Evolutionary conservation across 1,139 yeast genomes (phyloP).

Genomic region (Maudiozyma humilis): DNA sequence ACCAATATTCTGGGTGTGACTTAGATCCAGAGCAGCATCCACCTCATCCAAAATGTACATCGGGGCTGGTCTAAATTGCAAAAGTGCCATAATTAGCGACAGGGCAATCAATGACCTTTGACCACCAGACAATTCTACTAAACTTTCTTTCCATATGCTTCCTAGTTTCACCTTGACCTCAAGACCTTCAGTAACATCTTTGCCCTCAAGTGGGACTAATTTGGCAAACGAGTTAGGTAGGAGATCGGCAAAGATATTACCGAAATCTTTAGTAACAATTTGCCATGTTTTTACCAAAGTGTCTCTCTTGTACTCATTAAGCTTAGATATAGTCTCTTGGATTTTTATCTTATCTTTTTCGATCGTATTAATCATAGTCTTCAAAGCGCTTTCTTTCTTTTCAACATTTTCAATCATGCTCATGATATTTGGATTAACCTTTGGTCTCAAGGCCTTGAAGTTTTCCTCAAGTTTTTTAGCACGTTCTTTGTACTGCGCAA

Average conservation of each 20-base stretch:
- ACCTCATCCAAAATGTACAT: constrained; percentile 96
- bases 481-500: constrained; percentile 54
- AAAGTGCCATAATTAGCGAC: constrained; percentile 78
- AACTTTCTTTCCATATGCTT: constrained; percentile 89
- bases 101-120: constrained; percentile 90
- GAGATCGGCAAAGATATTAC: constrained; percentile 82
- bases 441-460: constrained; percentile 68
- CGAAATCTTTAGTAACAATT: constrained; percentile 82
- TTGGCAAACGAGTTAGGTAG: constrained; percentile 88
- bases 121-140: constrained; percentile 94
- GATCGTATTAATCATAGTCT: constrained; percentile 76
- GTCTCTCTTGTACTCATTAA: constrained; percentile 79
- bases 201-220: constrained; percentile 69
- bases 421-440: constrained; percentile 84
- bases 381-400: constrained; percentile 72
- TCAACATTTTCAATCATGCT: constrained; percentile 91
- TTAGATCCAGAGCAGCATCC: constrained; percentile 93
- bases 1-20: constrained; percentile 96
- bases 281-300: constrained; percentile 79
- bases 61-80: constrained; percentile 96
- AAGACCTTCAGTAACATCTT: constrained; percentile 82
- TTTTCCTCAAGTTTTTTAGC: constrained; percentile 51
- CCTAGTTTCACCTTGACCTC: constrained; percentile 90
- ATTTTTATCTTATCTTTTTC: constrained; percentile 87
- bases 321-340: constrained; percentile 75